Evolutionary conservation across 164 flowering plant genomes (phyloP).

Genomic region (Chimonanthus praecox): DNA sequence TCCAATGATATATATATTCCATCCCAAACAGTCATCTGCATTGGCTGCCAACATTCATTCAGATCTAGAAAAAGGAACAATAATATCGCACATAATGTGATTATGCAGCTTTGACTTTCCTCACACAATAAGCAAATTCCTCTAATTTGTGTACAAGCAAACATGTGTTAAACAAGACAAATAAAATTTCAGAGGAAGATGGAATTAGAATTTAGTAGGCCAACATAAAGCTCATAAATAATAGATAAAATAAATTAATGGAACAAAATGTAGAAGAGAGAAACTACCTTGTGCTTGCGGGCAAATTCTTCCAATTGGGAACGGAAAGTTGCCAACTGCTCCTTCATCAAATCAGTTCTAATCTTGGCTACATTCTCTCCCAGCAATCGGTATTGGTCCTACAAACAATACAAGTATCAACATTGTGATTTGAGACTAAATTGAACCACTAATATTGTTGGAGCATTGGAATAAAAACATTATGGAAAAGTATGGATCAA

Average conservation of each 20-base stretch:
- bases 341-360: conserved; percentile 91
- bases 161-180: background rate
- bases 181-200: background rate
- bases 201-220: background rate
- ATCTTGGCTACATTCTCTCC: conserved; percentile 96
- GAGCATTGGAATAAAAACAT: background rate
- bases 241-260: background rate
- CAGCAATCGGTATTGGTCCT: conserved; percentile 86
- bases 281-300: conserved; percentile 86
- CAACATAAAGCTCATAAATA: background rate
- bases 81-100: too few species aligned
- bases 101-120: too few species aligned
- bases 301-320: conserved; percentile 95
- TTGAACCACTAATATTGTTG: background rate
- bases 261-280: background rate
- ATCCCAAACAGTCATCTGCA: too few species aligned
- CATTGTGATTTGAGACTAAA: background rate
- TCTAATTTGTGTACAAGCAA: background rate
- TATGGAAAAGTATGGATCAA: background rate
- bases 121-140: too few species aligned
- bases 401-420: background rate
- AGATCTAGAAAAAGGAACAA: too few species aligned
- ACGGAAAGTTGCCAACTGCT: conserved; percentile 81
- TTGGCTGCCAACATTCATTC: too few species aligned
- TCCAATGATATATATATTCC: too few species aligned